These are phyloP conservation scores for Zygoascus sp. DNA, from an alignment of 1,139 yeast genomes.

Conservation along the genomic window DNA sequence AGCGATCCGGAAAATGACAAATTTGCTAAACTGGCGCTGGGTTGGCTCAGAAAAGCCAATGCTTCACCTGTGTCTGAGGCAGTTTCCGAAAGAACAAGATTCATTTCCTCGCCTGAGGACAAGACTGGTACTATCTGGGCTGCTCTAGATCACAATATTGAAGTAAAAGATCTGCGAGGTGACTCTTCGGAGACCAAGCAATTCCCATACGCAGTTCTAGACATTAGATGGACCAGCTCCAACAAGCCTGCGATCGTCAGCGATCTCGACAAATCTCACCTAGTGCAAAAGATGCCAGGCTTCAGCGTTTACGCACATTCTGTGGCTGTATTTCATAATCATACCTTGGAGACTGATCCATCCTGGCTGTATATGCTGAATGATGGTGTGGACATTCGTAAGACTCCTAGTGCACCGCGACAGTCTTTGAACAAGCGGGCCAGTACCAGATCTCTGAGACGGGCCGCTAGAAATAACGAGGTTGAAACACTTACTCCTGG, in stretches of 20 bases:
- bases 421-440: neutral
- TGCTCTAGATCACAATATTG: constrained; percentile 42
- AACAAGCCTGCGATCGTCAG: constrained; percentile 37
- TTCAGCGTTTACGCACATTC: constrained; percentile 37
- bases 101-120: constrained; percentile 20
- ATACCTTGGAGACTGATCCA: constrained; percentile 31
- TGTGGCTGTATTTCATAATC: constrained; percentile 30
- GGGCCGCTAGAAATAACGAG: neutral
- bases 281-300: constrained; percentile 36
- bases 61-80: constrained; percentile 30
- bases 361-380: constrained; percentile 35
- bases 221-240: constrained; percentile 43
- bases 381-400: constrained; percentile 33
- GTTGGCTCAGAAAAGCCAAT: constrained; percentile 34
- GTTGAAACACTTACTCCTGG: constrained; percentile 14
- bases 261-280: constrained; percentile 37
- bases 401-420: constrained; percentile 17
- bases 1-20: constrained; percentile 22
- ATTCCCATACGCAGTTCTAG: constrained; percentile 48
- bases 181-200: constrained; percentile 11
- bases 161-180: constrained; percentile 24
- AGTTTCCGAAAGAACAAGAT: constrained; percentile 32
- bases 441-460: constrained; percentile 1
- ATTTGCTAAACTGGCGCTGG: constrained; percentile 35
- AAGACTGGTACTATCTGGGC: constrained; percentile 37